A percentile compares a stretch with the other conserved stretches of the same genome.
phyloP scores from a whole-genome alignment of 352 stramenopile species.

The Phytophthora sojae region DNA sequence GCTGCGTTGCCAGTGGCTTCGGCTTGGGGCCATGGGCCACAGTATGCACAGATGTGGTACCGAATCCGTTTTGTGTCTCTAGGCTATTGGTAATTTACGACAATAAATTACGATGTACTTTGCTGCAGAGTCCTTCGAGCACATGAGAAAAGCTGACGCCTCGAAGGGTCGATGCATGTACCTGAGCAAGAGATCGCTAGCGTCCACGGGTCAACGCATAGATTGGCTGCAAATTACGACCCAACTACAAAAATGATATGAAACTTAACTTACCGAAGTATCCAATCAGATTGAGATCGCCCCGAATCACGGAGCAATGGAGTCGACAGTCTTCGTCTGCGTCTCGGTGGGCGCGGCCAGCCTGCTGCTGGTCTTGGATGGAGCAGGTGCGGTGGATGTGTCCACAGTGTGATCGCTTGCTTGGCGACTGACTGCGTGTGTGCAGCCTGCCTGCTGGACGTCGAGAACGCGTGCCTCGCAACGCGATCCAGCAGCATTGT shows the following conservation, averaged over 20 bases:
- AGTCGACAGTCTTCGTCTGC: constrained; percentile 68
- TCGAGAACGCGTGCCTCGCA: constrained; percentile 52
- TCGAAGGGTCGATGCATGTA: too few species aligned
- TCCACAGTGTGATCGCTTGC: not conserved
- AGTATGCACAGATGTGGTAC: constrained; percentile 7
- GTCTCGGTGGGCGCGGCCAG: constrained; percentile 50
- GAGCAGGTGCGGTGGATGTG: constrained; percentile 35
- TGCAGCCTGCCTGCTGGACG: constrained; percentile 45
- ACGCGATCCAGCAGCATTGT: constrained; percentile 62
- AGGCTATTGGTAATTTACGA: not conserved
- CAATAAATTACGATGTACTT: too few species aligned
- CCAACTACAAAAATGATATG: constrained; percentile 6
- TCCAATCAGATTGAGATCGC: constrained; percentile 20
- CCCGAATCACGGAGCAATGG: constrained; percentile 37
- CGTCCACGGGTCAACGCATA: not conserved
- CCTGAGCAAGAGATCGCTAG: too few species aligned
- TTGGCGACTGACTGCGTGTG: not conserved
- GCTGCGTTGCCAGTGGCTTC: constrained; percentile 8
- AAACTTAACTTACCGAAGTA: constrained; percentile 6
- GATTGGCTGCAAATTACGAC: not conserved
- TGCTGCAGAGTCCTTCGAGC: not conserved
- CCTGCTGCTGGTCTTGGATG: constrained; percentile 52
- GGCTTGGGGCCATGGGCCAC: not conserved
- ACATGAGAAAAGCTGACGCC: too few species aligned
- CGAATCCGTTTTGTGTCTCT: not conserved